phyloP scores from a whole-genome alignment of 768 basidiomycete genomes.

The Phanerodontia chrysosporium region DNA sequence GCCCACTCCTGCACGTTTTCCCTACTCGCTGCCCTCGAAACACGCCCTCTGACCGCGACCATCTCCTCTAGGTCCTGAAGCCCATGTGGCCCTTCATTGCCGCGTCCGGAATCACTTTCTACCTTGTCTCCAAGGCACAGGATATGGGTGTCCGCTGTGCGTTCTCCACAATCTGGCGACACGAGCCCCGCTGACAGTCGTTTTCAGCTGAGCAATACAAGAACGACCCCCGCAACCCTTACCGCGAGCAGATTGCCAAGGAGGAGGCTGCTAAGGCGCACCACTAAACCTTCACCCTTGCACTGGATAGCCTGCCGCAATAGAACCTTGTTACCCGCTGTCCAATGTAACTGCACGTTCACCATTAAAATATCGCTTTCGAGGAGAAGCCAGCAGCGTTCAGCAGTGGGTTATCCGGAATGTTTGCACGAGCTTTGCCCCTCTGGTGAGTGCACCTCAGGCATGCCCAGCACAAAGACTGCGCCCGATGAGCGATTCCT shows the following conservation, averaged over 20 bases:
- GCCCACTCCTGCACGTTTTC: constrained; percentile 63
- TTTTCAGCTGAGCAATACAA: constrained; percentile 58
- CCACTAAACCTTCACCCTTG: constrained; percentile 12
- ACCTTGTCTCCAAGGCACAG: constrained; percentile 63
- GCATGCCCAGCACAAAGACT: no score
- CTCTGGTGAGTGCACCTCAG: no score
- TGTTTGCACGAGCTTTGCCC: no score
- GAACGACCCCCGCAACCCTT: constrained; percentile 80
- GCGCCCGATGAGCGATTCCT: no score
- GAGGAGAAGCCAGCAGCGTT: no score
- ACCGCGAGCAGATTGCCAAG: constrained; percentile 72
- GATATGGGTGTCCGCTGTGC: constrained; percentile 66
- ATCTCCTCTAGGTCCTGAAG: constrained; percentile 49
- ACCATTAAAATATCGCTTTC: no score
- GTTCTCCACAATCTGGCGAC: constrained; percentile 28
- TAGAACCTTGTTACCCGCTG: neutral
- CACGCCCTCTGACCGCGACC: neutral
- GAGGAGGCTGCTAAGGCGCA: constrained; percentile 30
- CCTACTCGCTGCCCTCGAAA: constrained; percentile 1
- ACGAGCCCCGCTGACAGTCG: constrained; percentile 7
- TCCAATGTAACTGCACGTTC: neutral
- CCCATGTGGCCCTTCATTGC: constrained; percentile 81
- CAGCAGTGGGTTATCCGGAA: no score
- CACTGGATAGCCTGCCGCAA: neutral
- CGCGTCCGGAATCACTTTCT: constrained; percentile 61